phyloP scores from a whole-genome alignment of 257 asterid species.

The Cordia subcordata region DNA sequence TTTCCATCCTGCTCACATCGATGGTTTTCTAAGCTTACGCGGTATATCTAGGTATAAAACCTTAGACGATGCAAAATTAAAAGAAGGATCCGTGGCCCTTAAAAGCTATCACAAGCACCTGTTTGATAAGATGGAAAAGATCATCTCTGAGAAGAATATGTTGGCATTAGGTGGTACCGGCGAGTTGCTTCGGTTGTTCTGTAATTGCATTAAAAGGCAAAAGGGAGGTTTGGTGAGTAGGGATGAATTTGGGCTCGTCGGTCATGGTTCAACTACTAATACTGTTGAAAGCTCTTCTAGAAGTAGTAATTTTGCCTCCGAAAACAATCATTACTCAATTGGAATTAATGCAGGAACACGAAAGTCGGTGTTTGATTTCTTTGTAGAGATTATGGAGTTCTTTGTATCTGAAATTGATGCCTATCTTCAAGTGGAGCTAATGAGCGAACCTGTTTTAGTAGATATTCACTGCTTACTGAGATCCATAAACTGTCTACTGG shows the following conservation, averaged over 20 bases:
- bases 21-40: constrained; percentile 66
- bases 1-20: constrained; percentile 78
- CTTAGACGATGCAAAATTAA: constrained; percentile 35
- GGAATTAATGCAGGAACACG: constrained; percentile 52
- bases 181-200: constrained; percentile 67
- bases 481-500: constrained; percentile 60
- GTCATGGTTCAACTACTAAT: constrained; percentile 14
- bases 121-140: constrained; percentile 73
- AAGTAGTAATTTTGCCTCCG: constrained; percentile 17
- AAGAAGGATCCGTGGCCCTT: constrained; percentile 43
- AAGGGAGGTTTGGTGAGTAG: constrained; percentile 38
- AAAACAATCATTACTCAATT: constrained; percentile 23
- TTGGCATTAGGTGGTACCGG: constrained; percentile 63
- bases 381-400: constrained; percentile 66
- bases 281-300: constrained; percentile 15
- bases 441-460: constrained; percentile 23
- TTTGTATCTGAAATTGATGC: constrained; percentile 43
- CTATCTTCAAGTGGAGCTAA: constrained; percentile 35
- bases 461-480: constrained; percentile 43
- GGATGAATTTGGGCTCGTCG: constrained; percentile 27
- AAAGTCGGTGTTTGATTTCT: constrained; percentile 55
- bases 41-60: constrained; percentile 46
- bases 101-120: constrained; percentile 89
- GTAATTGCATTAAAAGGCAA: constrained; percentile 45
- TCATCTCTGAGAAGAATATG: constrained; percentile 45